Base-by-base conservation (phyloP, 1,284 basidiomycete genomes). In the Ustilago esculenta region DNA sequence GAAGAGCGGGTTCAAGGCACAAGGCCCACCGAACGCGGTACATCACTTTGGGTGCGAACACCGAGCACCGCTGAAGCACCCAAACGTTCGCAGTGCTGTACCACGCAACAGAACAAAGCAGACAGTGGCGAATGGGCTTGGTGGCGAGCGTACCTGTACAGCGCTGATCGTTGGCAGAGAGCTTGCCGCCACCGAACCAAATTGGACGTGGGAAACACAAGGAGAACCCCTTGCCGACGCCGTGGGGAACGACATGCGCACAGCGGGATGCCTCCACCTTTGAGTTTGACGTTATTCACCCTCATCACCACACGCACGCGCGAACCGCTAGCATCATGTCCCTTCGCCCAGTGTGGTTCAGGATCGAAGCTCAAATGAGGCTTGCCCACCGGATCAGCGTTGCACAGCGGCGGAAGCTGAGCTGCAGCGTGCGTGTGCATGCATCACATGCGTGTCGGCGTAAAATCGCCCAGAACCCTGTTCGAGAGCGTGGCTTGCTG, bases 381-480 rank as follows among this genome's bases (percentile, higher is more conserved):
- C n/a, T n/a, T n/a, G n/a, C n/a, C n/a, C n/a, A n/a, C n/a, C n/a
- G n/a, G n/a, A n/a, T n/a, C n/a, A n/a, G n/a, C n/a, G 27, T 29
- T 29, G 27, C 27, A 49, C 27, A 29, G 34, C 46, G 46, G 27
- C 21, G 27, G 27, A 29, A 29, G 12, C 12, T 29, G 27, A 29
- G n/a, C n/a, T 20, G 29, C 23, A 12, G 35, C 20, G 23, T 40
- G n/a, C 23, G 33, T 18, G 24, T 48, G 57, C 44, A 53, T 15
- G 8, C n/a, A n/a, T n/a, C n/a, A n/a, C 15, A 50, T 63, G 60
- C 60, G 50, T 5, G 48, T 63, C 34, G 53, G 60, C 60, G 53
- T 52, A 51, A 41, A 56, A 37, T 10, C 18, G 15, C 21, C 34
- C n/a, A 34, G 20, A 20, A 29, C 23, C 20, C 20, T 29, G 30